Conservation (phyloP, 305 asterid species). For the Fraxinus angustifolia region DNA sequence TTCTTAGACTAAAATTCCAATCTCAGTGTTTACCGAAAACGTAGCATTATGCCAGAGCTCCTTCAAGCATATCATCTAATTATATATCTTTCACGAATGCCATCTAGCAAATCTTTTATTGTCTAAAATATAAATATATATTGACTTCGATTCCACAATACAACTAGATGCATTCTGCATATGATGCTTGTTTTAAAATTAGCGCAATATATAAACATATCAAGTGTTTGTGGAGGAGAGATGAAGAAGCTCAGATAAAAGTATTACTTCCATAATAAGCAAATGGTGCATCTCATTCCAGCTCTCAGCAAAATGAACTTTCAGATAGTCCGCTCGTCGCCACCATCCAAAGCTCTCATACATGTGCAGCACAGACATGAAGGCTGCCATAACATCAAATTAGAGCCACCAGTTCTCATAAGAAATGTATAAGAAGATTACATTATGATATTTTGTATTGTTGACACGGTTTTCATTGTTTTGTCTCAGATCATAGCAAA, state of each 20-base stretch:
- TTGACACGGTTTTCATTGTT: neutral
- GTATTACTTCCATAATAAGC: slow-evolving; percentile 93
- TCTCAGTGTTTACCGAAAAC: neutral
- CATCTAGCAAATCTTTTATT: neutral
- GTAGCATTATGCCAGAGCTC: slow-evolving; percentile 4
- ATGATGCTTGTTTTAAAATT: slow-evolving; percentile 1
- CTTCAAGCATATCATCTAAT: neutral
- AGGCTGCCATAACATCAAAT: slow-evolving; percentile 58
- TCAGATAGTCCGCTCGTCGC: slow-evolving; percentile 94
- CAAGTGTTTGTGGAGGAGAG: slow-evolving; percentile 6
- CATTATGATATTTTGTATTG: neutral
- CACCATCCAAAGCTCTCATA: slow-evolving; percentile 99
- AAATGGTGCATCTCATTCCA: slow-evolving; percentile 99
- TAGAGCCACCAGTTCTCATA: slow-evolving; percentile 18
- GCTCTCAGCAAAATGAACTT: slow-evolving; percentile 99
- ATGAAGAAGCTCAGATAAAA: slow-evolving; percentile 21
- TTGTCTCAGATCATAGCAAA: neutral
- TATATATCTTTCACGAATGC: neutral
- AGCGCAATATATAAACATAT: neutral
- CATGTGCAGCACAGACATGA: slow-evolving; percentile 91
- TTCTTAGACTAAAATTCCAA: neutral
- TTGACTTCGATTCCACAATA: slow-evolving; percentile 1
- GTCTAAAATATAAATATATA: slow-evolving; percentile 5
- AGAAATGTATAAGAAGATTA: slow-evolving; percentile 8
- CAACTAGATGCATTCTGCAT: neutral